Conservation (phyloP, 805 yeast genomes). For the Metschnikowia orientalis region DNA sequence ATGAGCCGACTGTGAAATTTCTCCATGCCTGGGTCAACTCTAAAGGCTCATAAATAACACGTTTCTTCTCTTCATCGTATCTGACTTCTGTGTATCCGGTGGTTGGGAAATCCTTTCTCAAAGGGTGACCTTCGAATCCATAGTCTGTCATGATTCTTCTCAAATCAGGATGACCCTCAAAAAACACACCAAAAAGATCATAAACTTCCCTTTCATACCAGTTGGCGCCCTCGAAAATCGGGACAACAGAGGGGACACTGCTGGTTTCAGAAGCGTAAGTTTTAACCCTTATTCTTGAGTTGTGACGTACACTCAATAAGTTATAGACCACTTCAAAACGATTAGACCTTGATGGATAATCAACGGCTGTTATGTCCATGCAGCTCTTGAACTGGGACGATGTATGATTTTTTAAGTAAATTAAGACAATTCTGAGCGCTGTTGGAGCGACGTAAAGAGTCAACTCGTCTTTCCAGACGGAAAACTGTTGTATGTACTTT, state of each 20-base stretch:
- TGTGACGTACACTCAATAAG: constrained; percentile 73
- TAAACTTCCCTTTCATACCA: constrained; percentile 91
- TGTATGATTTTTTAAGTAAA: constrained; percentile 72
- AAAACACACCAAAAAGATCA: constrained; percentile 82
- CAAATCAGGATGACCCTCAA: constrained; percentile 85
- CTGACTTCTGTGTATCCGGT: constrained; percentile 89
- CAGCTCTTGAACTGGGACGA: constrained; percentile 75
- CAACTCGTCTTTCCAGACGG: constrained; percentile 90
- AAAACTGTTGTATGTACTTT: constrained; percentile 74
- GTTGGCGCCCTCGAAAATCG: constrained; percentile 72
- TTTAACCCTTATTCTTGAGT: constrained; percentile 83
- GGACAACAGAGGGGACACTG: constrained; percentile 76
- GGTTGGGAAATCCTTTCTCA: constrained; percentile 89
- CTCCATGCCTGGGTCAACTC: constrained; percentile 92
- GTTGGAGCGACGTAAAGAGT: constrained; percentile 70
- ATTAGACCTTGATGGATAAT: constrained; percentile 77
- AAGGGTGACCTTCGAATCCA: constrained; percentile 89
- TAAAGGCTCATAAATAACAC: constrained; percentile 84
- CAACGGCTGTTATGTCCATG: constrained; percentile 82
- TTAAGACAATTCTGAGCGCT: constrained; percentile 66
- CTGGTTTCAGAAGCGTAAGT: constrained; percentile 81
- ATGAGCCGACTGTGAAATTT: constrained; percentile 81
- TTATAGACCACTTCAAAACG: constrained; percentile 87
- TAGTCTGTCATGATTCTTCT: constrained; percentile 88
- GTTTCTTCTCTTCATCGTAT: constrained; percentile 86